Percentiles rank a stretch among this genome's conserved stretches.
phyloP scores from a whole-genome alignment of 495 filamentous ascomycete genomes.

The Hypoxylon fragiforme region DNA sequence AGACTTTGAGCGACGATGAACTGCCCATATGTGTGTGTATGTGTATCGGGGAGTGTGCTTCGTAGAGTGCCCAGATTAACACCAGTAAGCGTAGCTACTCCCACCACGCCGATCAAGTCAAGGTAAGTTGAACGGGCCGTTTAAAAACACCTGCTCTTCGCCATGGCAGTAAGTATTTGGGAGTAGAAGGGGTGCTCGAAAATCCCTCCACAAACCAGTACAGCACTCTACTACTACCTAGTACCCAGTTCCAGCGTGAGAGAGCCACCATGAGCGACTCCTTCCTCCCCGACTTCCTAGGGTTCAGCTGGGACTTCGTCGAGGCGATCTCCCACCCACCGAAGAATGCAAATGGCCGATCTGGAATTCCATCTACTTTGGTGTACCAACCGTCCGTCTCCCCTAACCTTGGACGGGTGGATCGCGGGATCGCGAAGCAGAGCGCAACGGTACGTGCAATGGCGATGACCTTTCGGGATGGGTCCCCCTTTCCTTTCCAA shows the following conservation, averaged over 20 bases:
- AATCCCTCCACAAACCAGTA: neutral
- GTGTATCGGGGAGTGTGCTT: too few species aligned
- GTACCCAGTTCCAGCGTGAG: too few species aligned
- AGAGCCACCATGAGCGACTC: neutral
- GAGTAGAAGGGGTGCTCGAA: neutral
- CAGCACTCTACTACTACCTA: too few species aligned
- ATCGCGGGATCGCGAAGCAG: too few species aligned
- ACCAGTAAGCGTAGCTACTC: slow-evolving; percentile 3
- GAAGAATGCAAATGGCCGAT: neutral
- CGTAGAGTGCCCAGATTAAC: too few species aligned
- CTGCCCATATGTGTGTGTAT: too few species aligned
- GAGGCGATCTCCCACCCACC: neutral
- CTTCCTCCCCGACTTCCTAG: slow-evolving; percentile 9
- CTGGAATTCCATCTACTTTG: too few species aligned
- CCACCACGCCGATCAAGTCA: neutral
- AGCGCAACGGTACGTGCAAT: too few species aligned
- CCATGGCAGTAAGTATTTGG: neutral
- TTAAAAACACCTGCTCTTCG: neutral
- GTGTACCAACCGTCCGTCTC: too few species aligned
- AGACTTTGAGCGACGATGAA: too few species aligned
- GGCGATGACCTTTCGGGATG: neutral
- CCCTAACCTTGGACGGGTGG: too few species aligned
- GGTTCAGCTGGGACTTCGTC: slow-evolving; percentile 9
- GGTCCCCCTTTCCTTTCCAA: too few species aligned
- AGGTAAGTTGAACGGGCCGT: neutral